A percentile compares a stretch with the other conserved stretches of the same genome.
These are phyloP conservation scores for Blastobotrys niveus DNA, from an alignment of 1,139 yeast species.

Conservation along the genomic window DNA sequence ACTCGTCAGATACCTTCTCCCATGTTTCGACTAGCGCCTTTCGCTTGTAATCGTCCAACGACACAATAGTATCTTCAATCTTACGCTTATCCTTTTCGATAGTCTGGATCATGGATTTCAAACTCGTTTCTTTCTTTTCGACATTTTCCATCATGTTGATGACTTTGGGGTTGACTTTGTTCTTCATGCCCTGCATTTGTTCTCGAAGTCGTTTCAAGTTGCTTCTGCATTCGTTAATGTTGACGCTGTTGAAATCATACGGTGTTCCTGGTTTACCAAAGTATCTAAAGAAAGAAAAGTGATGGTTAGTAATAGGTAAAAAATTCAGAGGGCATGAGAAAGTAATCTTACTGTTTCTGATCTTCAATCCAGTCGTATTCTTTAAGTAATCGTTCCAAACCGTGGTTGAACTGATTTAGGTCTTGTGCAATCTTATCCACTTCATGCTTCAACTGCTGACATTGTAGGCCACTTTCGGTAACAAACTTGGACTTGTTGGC, in stretches of 20 bases:
- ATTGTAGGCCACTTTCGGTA: conserved; percentile 48
- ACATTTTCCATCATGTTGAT: conserved; percentile 93
- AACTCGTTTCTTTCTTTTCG: conserved; percentile 76
- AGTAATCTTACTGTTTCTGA: conserved; percentile 43
- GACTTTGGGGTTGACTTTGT: conserved; percentile 81
- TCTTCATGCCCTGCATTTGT: conserved; percentile 64
- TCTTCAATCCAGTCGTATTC: conserved; percentile 74
- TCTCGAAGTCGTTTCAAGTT: conserved; percentile 55
- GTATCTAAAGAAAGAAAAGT: conserved; percentile 19
- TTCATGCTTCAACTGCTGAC: conserved; percentile 60
- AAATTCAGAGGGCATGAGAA: too few relatives aligned
- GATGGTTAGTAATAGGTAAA: conserved; percentile 22
- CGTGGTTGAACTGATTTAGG: conserved; percentile 36
- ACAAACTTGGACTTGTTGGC: conserved; percentile 48
- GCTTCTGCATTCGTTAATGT: conserved; percentile 56
- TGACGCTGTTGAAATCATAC: conserved; percentile 44
- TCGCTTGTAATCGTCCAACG: conserved; percentile 79
- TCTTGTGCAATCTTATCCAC: conserved; percentile 51
- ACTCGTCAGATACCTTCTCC: conserved; percentile 69
- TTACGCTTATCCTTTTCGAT: conserved; percentile 87
- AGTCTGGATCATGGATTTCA: conserved; percentile 76
- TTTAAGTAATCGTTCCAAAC: conserved; percentile 46
- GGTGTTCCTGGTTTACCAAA: conserved; percentile 37
- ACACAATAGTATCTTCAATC: conserved; percentile 82
- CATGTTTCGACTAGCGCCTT: conserved; percentile 80